Conservation (phyloP, 1,284 basidiomycete genomes). For the Caloboletus inedulis region DNA sequence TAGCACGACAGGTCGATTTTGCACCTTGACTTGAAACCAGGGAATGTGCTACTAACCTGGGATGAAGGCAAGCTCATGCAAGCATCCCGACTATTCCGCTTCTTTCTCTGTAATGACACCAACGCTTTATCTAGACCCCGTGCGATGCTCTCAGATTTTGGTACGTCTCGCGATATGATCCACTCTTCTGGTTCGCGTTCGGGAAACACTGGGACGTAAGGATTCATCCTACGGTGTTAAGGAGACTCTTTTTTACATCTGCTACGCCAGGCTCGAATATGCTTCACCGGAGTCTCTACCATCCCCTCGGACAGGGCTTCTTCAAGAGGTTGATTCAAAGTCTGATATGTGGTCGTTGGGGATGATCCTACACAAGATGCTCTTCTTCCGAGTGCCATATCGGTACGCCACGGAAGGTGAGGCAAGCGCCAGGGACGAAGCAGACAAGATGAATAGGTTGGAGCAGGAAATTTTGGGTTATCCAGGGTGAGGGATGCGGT, state of each 20-base stretch:
- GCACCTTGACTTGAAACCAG: constrained; percentile 91
- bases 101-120: constrained; percentile 7
- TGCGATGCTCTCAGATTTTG: constrained; percentile 92
- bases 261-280: constrained; percentile 63
- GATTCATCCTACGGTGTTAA: not conserved
- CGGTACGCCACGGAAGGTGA: constrained; percentile 57
- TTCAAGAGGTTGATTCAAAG: constrained; percentile 79
- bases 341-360: constrained; percentile 89
- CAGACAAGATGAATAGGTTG: constrained; percentile 59
- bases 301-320: constrained; percentile 59
- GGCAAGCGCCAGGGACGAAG: constrained; percentile 46
- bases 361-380: constrained; percentile 88
- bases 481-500: constrained; percentile 50
- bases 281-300: constrained; percentile 85
- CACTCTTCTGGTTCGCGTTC: constrained; percentile 64
- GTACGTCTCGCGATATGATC: constrained; percentile 88
- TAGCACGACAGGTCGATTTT: constrained; percentile 84
- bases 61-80: constrained; percentile 84
- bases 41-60: constrained; percentile 90
- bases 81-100: constrained; percentile 22
- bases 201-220: constrained; percentile 91
- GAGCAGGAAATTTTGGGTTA: constrained; percentile 76
- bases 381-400: constrained; percentile 86
- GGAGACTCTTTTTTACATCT: constrained; percentile 7
- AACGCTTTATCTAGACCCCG: constrained; percentile 50